These are phyloP conservation scores for Fraxinus angustifolia DNA, from an alignment of 305 asterid genomes.

Conservation along the genomic window DNA sequence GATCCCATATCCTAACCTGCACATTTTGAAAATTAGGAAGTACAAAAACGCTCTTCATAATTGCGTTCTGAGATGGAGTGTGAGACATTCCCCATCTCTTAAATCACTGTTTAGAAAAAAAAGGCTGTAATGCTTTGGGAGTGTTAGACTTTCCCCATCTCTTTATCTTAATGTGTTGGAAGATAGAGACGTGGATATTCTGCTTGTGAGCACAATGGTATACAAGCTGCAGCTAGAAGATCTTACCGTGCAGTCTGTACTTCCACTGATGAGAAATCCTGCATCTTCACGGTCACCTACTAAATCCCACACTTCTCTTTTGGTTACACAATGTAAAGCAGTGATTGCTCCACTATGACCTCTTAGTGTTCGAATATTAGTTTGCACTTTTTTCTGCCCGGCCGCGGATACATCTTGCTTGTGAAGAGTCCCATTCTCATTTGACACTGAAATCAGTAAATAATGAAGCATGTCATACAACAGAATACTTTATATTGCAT, in stretches of 20 bases:
- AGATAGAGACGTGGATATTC: neutral
- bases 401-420: slow-evolving; percentile 62
- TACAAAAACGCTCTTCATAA: neutral
- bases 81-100: neutral
- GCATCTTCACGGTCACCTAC: slow-evolving; percentile 95
- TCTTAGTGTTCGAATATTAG: slow-evolving; percentile 76
- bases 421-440: slow-evolving; percentile 56
- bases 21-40: slow-evolving; percentile 7
- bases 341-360: slow-evolving; percentile 91
- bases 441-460: slow-evolving; percentile 37
- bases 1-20: slow-evolving; percentile 97
- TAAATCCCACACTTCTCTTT: slow-evolving; percentile 92
- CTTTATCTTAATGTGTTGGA: neutral
- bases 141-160: neutral
- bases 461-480: slow-evolving; percentile 17
- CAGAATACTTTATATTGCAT: slow-evolving; percentile 8
- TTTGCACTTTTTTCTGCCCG: slow-evolving; percentile 78
- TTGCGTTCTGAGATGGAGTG: neutral
- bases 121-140: no score
- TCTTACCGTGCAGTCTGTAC: slow-evolving; percentile 85
- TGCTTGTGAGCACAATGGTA: neutral
- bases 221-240: neutral
- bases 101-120: no score
- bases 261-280: slow-evolving; percentile 89
- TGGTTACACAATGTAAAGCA: slow-evolving; percentile 86